Evolutionary conservation across 495 filamentous ascomycete species (phyloP).

Genomic region (Aspergillus ostianus): DNA sequence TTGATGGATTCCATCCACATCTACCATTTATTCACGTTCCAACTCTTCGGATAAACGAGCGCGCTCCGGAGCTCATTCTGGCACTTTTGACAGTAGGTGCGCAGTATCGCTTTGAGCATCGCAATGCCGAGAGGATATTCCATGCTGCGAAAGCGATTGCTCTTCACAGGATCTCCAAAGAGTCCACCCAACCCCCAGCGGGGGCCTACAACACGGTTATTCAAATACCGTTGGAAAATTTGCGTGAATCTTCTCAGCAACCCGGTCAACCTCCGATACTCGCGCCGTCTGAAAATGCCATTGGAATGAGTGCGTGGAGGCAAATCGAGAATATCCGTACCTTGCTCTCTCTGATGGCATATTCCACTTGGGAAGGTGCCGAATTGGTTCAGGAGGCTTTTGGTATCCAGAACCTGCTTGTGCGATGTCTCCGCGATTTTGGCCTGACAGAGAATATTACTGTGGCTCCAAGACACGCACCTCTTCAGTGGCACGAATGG

Average conservation of each 20-base stretch:
- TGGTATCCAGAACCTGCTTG: conserved; percentile 31
- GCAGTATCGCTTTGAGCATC: conserved; percentile 39
- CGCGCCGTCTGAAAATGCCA: conserved; percentile 13
- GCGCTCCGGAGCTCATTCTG: conserved; percentile 31
- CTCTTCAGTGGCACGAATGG: conserved; percentile 39
- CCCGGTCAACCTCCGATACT: conserved; percentile 6
- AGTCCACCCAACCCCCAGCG: conserved; percentile 16
- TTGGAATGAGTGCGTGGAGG: conserved; percentile 18
- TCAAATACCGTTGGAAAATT: conserved; percentile 17
- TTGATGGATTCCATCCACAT: conserved; percentile 39
- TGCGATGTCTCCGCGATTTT: conserved; percentile 34
- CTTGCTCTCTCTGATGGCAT: conserved; percentile 37
- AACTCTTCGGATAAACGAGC: conserved; percentile 36
- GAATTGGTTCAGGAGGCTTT: conserved; percentile 40
- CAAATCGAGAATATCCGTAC: conserved; percentile 38
- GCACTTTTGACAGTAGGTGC: conserved; percentile 38
- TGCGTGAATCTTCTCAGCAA: conserved; percentile 11
- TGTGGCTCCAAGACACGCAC: conserved; percentile 19
- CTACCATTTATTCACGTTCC: conserved; percentile 38
- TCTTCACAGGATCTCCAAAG: conserved; percentile 29
- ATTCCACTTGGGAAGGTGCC: conserved; percentile 39
- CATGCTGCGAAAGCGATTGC: conserved; percentile 35
- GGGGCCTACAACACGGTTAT: conserved; percentile 10
- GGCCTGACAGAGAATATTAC: conserved; percentile 29
- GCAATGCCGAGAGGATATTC: conserved; percentile 36